Evolutionary conservation across 2,329 filamentous ascomycete species (phyloP).

Genomic region (Fusarium piperis): DNA sequence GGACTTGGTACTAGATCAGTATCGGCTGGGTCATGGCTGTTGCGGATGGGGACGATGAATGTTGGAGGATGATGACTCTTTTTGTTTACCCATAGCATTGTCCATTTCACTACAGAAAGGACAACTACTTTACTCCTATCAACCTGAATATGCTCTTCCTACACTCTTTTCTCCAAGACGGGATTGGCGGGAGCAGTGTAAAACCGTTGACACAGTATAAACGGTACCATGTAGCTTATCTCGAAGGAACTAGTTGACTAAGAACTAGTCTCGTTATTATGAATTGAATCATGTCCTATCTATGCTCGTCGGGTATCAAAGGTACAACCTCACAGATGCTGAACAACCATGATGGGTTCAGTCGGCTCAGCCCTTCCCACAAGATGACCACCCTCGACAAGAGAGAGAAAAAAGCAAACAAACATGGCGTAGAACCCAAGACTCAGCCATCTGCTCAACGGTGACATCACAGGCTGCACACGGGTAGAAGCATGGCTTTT

Average conservation of each 20-base stretch:
- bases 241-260: neutral
- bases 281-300: neutral
- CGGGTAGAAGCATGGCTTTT: neutral
- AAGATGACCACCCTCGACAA: neutral
- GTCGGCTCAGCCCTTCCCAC: neutral
- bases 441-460: neutral
- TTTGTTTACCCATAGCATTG: neutral
- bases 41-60: neutral
- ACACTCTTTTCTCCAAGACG: neutral
- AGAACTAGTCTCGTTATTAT: neutral
- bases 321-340: neutral
- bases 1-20: neutral
- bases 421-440: neutral
- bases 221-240: neutral
- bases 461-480: constrained; percentile 1
- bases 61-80: neutral
- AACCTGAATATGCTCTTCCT: neutral
- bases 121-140: neutral
- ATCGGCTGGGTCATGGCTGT: neutral
- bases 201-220: neutral
- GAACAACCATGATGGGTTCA: neutral
- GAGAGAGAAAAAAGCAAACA: neutral
- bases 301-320: constrained; percentile 1
- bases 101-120: neutral
- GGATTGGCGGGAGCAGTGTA: neutral